These are phyloP conservation scores for Casuarina cunninghamiana DNA, from an alignment of 306 rosid genomes.

Conservation along the genomic window DNA sequence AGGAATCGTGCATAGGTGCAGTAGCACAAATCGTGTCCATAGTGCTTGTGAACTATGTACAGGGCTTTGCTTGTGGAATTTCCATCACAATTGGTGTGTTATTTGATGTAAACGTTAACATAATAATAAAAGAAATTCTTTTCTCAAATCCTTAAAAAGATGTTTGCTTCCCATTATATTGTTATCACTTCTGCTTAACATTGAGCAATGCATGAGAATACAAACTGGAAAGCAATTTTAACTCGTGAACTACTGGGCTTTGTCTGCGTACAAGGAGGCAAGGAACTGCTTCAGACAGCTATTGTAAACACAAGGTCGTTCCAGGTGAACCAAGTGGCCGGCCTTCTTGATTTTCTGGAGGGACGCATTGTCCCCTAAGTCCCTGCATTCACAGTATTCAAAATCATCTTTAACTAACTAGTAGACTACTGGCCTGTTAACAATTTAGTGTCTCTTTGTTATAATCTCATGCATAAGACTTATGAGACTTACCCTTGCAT, in stretches of 20 bases:
- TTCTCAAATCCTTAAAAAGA: background rate
- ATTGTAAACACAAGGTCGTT: constrained; percentile 64
- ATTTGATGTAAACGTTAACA: background rate
- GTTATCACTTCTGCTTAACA: background rate
- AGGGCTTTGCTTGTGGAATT: background rate
- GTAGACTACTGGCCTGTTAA: too few species aligned
- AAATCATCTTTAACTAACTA: background rate
- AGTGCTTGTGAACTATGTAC: too few species aligned
- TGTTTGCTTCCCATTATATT: background rate
- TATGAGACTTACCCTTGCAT: constrained; percentile 60
- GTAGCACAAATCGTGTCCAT: background rate
- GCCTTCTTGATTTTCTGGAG: constrained; percentile 46
- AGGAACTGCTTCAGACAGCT: constrained; percentile 43
- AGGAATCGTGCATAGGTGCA: background rate
- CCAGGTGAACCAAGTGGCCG: constrained; percentile 73
- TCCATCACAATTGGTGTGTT: background rate
- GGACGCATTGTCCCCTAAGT: constrained; percentile 53
- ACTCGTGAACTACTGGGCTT: background rate
- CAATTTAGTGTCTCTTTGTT: background rate
- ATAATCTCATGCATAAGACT: background rate
- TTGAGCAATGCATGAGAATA: background rate
- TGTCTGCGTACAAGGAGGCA: constrained; percentile 32
- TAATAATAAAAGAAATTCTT: too few species aligned
- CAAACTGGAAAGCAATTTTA: background rate
- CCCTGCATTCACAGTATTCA: constrained; percentile 28